phyloP scores from a whole-genome alignment of 2,329 filamentous ascomycete genomes.

The Apiospora sp. region DNA sequence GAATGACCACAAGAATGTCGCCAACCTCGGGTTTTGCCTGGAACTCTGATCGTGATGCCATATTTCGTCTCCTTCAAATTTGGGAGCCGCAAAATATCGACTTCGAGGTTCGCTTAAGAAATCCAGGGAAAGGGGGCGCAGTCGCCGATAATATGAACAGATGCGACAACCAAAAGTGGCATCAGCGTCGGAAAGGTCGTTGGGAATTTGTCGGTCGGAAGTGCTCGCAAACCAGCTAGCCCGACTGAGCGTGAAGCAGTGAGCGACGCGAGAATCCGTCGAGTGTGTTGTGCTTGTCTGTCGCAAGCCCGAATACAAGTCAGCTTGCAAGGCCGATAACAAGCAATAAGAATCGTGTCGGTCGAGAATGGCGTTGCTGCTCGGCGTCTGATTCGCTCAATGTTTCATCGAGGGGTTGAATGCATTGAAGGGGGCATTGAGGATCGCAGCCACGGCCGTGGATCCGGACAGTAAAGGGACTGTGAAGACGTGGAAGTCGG shows the following conservation, averaged over 20 bases:
- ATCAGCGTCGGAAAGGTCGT: background rate
- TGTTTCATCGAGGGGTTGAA: slow-evolving; percentile 32
- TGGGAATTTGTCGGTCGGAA: background rate
- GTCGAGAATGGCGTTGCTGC: slow-evolving; percentile 30
- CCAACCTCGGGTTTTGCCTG: slow-evolving; percentile 65
- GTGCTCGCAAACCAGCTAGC: background rate
- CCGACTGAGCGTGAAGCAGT: background rate
- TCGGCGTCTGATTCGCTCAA: slow-evolving; percentile 38
- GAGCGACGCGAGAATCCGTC: background rate
- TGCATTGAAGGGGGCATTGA: slow-evolving; percentile 31
- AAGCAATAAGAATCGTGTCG: slow-evolving; percentile 12
- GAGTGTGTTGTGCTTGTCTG: slow-evolving; percentile 7
- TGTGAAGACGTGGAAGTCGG: slow-evolving; percentile 4
- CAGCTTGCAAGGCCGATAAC: slow-evolving; percentile 13
- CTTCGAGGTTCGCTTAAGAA: background rate
- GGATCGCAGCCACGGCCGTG: slow-evolving; percentile 21
- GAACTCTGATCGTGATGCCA: slow-evolving; percentile 39
- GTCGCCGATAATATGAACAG: background rate
- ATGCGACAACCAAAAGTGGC: slow-evolving; percentile 16
- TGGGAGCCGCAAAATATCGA: background rate
- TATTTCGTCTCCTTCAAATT: slow-evolving; percentile 14
- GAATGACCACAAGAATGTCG: slow-evolving; percentile 75
- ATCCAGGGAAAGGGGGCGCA: background rate
- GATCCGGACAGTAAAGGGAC: background rate
- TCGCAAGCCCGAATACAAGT: background rate